Base-by-base conservation (phyloP, 208 protist species). In the Zelonia costaricensis region DNA sequence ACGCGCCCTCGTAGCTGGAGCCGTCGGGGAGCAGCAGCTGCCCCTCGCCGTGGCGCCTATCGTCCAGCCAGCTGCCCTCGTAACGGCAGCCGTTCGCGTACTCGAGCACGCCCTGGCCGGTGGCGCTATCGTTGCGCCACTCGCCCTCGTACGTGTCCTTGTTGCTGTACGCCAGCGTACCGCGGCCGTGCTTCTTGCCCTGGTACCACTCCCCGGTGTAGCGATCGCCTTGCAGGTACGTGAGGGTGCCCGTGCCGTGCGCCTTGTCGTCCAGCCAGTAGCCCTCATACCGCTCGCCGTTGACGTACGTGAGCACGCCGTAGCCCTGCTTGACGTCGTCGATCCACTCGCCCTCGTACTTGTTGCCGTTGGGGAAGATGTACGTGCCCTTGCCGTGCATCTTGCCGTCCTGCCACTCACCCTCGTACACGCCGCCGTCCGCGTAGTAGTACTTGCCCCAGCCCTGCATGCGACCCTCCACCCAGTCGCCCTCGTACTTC, bases 341-440 rank as follows among this genome's bases (percentile, higher is more conserved):
- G 10, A 86, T 71, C 95, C 95, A 98, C 64, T 98, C 93, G 36
- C 95, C 95, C 49, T 97, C 93, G 79, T 98, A 98, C 68, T 90
- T 95, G 84, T 98, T 96, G 59, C 95, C 95, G 72, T 97, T 93
- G 40, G 92, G 82, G 80, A 97, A 98, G 49, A 97, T 97, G 62
- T 93, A 93, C 13, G 84, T 94, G 39, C 89, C 89, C 74, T 89
- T 94, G 39, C 93, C 93, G 63, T 97, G 91, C 81, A 93, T 94
- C 65, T 94, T 93, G 54, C 91, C 88, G 54, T 97, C 88, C 46
- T 82, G 63, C 93, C 91, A 96, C 72, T 96, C 83, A 9, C 93
- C 93, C 62, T 96, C 92, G 69, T 95, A 98, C 6, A 93, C 74
- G 47, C 91, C 91, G 43, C 96, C 94, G 59, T 98, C 97, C 30